Evolutionary conservation across 345 rosid species (phyloP), one percentile per base, ranked within the genome.

Genomic region (Balakata baccata): DNA sequence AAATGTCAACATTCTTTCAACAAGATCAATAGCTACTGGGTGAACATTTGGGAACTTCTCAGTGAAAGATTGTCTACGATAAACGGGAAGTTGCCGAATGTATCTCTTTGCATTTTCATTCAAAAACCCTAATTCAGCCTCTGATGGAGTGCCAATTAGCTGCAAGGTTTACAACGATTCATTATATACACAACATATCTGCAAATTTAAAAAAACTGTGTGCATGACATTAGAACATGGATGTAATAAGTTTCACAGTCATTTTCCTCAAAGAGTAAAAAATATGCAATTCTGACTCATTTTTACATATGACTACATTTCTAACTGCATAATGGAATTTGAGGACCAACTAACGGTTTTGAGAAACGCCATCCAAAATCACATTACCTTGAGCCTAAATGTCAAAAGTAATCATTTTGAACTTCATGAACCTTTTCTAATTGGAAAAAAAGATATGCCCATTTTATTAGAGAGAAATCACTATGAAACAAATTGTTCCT

Each of bases 101-200:
- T 86, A 92, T 84, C 82, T 88, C 87, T 90, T 92, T 53, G 98
- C 94, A 79, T 82, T 84, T 78, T 90, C 97, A 77, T 88, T 89
- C 75, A 92, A 80, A 76, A 87, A 83, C 8, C 77, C 96, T 77
- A 89, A 76, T 66, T 92, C 98, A 34, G 86, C 89, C 83, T 94
- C 98, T 54, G 91, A 78, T 60, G 97, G 98, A 71, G 96, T 88
- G 56, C 98, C 98, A 71, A 94, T 79, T 77, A 92, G 84, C 98
- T 92, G 88, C 83, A 84, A 66, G 43, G 72, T 66, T 78, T 12
- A 73, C 16, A 58, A 20, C 47, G 13, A 63, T 69, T 37, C 70
- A 34, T 67, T 49, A 81, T 7, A 11, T 14, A 41, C 25, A 54
- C 41, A 41, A n/a, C 11, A 74, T 39, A 50, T 61, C 39, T 13